These are phyloP conservation scores for Insectozyma bohioensis DNA, from an alignment of 1,139 yeast genomes.

Conservation along the genomic window DNA sequence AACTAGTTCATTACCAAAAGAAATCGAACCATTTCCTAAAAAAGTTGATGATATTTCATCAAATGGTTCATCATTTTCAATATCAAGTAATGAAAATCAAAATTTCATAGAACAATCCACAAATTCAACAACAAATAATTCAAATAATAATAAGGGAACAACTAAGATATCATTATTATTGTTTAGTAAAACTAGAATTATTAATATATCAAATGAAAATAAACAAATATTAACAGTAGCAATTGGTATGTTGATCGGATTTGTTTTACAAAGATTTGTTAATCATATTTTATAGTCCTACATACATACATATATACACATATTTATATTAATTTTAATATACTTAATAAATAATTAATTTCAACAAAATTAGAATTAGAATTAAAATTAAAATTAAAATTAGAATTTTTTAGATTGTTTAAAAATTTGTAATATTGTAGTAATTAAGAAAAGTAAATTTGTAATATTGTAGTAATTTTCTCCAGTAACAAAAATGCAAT, in stretches of 20 bases:
- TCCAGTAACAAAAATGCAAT: no score
- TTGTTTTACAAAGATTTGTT: slow-evolving; percentile 12
- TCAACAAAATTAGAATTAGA: no score
- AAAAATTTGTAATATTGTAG: no score
- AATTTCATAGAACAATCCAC: not conserved
- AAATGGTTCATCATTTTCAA: slow-evolving; percentile 1
- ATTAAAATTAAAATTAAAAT: no score
- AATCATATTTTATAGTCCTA: no score
- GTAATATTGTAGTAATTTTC: no score
- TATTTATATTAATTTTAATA: not conserved
- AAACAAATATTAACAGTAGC: slow-evolving; percentile 11
- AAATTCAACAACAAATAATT: not conserved
- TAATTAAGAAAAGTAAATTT: no score
- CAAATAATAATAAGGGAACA: not conserved
- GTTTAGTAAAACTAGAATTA: no score
- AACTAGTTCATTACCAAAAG: slow-evolving; percentile 5
- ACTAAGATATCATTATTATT: no score
- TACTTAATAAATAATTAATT: no score
- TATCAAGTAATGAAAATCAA: not conserved
- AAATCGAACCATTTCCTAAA: slow-evolving; percentile 15
- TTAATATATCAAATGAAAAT: slow-evolving; percentile 6
- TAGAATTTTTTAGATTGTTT: no score
- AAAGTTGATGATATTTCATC: slow-evolving; percentile 9
- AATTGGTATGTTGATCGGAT: slow-evolving; percentile 15
- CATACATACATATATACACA: no score